These are phyloP conservation scores for Lodderomyces theae DNA, from an alignment of 1,139 yeast genomes.

Conservation along the genomic window DNA sequence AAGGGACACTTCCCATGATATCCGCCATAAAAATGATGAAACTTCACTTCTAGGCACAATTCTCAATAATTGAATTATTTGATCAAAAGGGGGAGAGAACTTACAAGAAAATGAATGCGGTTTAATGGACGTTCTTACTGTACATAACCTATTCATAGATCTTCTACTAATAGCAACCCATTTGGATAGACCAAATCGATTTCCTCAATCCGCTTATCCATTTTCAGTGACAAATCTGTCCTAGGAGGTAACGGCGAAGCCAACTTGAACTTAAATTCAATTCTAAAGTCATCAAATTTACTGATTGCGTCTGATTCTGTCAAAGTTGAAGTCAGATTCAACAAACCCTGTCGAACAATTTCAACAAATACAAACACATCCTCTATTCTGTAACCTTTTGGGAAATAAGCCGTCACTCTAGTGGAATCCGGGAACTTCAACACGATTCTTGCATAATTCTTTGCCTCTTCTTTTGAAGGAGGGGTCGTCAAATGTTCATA, in stretches of 20 bases:
- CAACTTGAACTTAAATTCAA: constrained; percentile 32
- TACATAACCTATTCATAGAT: too few species aligned
- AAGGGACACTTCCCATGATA: constrained; percentile 40
- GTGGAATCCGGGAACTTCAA: constrained; percentile 54
- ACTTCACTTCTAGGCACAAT: too few species aligned
- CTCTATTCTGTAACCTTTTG: constrained; percentile 43
- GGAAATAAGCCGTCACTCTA: constrained; percentile 48
- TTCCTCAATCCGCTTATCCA: constrained; percentile 23
- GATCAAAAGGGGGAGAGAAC: too few species aligned
- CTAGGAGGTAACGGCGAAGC: constrained; percentile 43
- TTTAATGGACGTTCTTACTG: too few species aligned
- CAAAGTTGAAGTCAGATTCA: constrained; percentile 39
- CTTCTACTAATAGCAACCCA: constrained; percentile 42
- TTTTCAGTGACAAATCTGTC: constrained; percentile 26
- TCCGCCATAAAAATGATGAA: too few species aligned
- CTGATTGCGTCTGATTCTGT: constrained; percentile 23
- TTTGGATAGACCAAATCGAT: constrained; percentile 40
- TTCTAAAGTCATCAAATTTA: constrained; percentile 23
- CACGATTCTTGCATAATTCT: constrained; percentile 48
- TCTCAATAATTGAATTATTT: too few species aligned
- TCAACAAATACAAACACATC: constrained; percentile 65
- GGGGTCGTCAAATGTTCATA: constrained; percentile 8
- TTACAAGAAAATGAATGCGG: too few species aligned
- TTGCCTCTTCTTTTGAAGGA: constrained; percentile 17
- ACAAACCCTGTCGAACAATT: constrained; percentile 16